Conservation (phyloP, 2,329 filamentous ascomycete species). For the Ascochyta fabae region DNA sequence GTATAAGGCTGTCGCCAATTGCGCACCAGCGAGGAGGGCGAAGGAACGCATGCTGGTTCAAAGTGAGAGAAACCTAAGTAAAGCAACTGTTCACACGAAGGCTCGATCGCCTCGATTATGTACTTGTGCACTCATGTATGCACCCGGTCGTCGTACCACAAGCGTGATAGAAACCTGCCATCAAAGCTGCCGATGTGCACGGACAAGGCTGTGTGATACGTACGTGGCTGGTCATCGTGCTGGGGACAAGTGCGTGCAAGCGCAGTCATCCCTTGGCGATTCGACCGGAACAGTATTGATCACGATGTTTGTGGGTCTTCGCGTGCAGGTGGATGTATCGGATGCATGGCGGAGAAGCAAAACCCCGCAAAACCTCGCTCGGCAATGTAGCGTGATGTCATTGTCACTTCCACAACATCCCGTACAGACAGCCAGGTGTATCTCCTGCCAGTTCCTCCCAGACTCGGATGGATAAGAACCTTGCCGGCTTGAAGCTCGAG, state of each 20-base stretch:
- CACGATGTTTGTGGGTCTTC: constrained; percentile 10
- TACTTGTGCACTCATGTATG: constrained; percentile 8
- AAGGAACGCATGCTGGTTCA: constrained; percentile 21
- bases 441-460: too few relatives aligned
- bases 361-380: constrained; percentile 14
- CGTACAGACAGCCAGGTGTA: neutral
- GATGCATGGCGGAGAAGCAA: constrained; percentile 9
- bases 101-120: constrained; percentile 3
- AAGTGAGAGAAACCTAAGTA: constrained; percentile 1
- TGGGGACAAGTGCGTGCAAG: constrained; percentile 2
- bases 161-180: constrained; percentile 27
- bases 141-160: constrained; percentile 9
- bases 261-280: constrained; percentile 15
- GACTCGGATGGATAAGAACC: too few relatives aligned
- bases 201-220: constrained; percentile 20
- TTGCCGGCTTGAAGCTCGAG: too few relatives aligned
- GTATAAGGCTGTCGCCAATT: constrained; percentile 57
- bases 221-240: constrained; percentile 30
- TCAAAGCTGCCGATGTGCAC: constrained; percentile 16
- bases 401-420: neutral
- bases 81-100: neutral
- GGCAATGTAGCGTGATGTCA: constrained; percentile 26
- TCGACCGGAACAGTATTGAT: constrained; percentile 8
- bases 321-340: constrained; percentile 3
- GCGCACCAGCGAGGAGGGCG: constrained; percentile 26